These are phyloP conservation scores for Sedum album DNA, from an alignment of 164 flowering plant genomes.

Conservation along the genomic window DNA sequence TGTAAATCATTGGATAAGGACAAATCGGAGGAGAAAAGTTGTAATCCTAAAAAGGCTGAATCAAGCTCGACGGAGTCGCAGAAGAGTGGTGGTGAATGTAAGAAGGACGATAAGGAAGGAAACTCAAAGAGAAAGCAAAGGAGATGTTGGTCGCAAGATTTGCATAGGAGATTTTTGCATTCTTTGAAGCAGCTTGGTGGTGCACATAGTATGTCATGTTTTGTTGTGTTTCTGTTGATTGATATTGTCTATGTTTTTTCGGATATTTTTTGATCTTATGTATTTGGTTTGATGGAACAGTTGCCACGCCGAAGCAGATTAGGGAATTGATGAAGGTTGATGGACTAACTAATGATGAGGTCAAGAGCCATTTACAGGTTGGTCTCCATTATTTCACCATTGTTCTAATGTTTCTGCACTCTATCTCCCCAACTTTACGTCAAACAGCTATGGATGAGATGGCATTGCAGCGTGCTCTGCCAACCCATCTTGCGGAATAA, in stretches of 20 bases:
- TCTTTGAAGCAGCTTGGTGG: conserved; percentile 94
- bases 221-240: no score
- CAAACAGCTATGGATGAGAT: no score
- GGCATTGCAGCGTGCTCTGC: neutral
- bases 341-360: conserved; percentile 95
- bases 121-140: conserved; percentile 40
- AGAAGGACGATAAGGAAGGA: neutral
- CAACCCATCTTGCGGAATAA: neutral
- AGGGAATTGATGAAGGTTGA: conserved; percentile 95
- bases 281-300: conserved; percentile 23
- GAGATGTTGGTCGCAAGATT: conserved; percentile 87
- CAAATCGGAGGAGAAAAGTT: neutral
- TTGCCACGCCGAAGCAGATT: conserved; percentile 91
- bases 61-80: neutral
- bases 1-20: neutral
- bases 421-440: neutral
- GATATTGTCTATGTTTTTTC: no score
- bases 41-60: neutral
- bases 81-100: neutral
- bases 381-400: conserved; percentile 10
- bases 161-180: conserved; percentile 64
- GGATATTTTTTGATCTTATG: neutral
- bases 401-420: neutral
- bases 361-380: conserved; percentile 98
- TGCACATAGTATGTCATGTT: conserved; percentile 45